phyloP scores from a whole-genome alignment of 441 rosid genomes.

The Jatropha podagrica region DNA sequence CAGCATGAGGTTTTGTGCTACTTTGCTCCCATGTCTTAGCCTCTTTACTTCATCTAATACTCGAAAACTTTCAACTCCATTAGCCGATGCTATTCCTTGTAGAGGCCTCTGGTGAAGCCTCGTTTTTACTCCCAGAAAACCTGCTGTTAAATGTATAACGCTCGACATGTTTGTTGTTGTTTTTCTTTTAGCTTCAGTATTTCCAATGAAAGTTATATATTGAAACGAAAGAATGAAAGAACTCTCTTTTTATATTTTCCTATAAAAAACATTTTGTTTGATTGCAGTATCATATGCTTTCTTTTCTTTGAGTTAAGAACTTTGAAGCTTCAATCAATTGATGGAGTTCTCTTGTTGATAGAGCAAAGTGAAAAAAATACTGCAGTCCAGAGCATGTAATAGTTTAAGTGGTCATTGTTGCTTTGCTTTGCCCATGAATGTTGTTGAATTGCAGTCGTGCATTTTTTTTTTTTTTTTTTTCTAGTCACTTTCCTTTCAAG shows the following conservation, averaged over 20 bases:
- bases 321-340: constrained; percentile 9
- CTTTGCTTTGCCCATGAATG: background rate
- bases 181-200: background rate
- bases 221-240: background rate
- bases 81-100: constrained; percentile 3
- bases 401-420: background rate
- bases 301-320: no score
- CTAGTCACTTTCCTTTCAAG: background rate
- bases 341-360: background rate
- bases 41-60: constrained; percentile 8
- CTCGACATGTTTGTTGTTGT: constrained; percentile 1
- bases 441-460: background rate
- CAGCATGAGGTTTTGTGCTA: constrained; percentile 22
- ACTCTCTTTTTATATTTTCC: no score
- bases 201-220: background rate
- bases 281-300: background rate
- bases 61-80: background rate
- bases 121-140: constrained; percentile 1
- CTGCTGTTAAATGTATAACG: constrained; percentile 5
- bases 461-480: background rate
- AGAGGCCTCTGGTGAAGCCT: constrained; percentile 18
- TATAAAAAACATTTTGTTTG: background rate
- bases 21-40: background rate
- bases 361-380: background rate
- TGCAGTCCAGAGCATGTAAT: background rate